Evolutionary conservation across 805 yeast genomes (phyloP), one percentile per base, ranked within the genome.

Genomic region (Saccharomyces mikatae): DNA sequence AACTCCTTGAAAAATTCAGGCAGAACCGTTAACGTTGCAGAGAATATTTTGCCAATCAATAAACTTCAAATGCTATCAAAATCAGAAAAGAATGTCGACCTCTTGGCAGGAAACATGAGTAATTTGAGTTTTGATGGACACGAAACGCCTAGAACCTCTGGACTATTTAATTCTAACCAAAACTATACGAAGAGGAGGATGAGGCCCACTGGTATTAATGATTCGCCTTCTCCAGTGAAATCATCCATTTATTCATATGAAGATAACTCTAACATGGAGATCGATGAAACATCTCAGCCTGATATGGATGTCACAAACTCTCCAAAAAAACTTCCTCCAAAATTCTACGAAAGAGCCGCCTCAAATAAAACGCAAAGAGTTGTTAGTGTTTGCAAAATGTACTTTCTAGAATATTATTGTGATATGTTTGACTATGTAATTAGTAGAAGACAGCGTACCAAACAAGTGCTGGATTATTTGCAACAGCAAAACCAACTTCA

Each of bases 361-460:
- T 78, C 81, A 48, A 84, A 87, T 51, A 89, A 89, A 65, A 89
- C 95, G 1, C 86, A 86, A 65, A 77, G 99, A 56, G 74, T 89
- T 56, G 96, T 91, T 8, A 86, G 90, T 50, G 97, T 94, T 28
- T 87, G 96, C 46, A 97, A 92, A 68, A 81, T 90, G 82, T 95
- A 86, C 72, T 94, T 94, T 64, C 76, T 94, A 55, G 99, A 94
- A 70, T 89, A 91, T 71, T 94, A 94, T 70, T 92, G 96, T 73
- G 99, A 94, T 70, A 84, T 87, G 82, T 86, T 94, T 72, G 96
- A 89, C 67, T 94, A 94, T 67, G 87, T 92, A 31, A 87, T 91
- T 60, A 82, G 82, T 58, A 82, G 99, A 69, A 82, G 92, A 67
- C 89, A 87, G 67, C 81, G 99, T 55, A 77, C 84, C n/a, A 76